These are phyloP conservation scores for Candida orba DNA, from an alignment of 805 yeast genomes.

Conservation along the genomic window DNA sequence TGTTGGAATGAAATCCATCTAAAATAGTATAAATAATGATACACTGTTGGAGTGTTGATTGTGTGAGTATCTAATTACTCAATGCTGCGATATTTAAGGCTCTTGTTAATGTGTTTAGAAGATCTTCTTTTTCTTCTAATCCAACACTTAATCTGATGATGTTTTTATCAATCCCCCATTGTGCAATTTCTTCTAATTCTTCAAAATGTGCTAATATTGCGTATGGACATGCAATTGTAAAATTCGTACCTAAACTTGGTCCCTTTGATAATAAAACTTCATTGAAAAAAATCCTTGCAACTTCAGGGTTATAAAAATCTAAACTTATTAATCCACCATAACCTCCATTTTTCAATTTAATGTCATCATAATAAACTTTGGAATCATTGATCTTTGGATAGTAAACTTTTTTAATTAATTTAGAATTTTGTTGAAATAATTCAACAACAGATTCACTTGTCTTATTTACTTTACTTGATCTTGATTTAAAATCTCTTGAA, in stretches of 20 bases:
- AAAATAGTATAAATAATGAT: not conserved
- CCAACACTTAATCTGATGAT: constrained; percentile 82
- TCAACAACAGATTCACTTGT: constrained; percentile 51
- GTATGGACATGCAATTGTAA: constrained; percentile 86
- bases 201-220: constrained; percentile 78
- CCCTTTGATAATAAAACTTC: constrained; percentile 69
- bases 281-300: constrained; percentile 72
- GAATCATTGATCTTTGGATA: constrained; percentile 60
- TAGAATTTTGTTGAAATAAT: constrained; percentile 35
- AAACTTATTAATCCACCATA: constrained; percentile 84
- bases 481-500: constrained; percentile 74
- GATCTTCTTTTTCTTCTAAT: constrained; percentile 59
- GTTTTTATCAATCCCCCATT: constrained; percentile 77
- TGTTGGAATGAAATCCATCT: constrained; percentile 5
- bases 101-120: constrained; percentile 24
- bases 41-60: constrained; percentile 10
- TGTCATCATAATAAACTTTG: constrained; percentile 58
- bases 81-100: constrained; percentile 19
- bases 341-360: constrained; percentile 68
- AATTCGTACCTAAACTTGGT: constrained; percentile 86
- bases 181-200: constrained; percentile 71
- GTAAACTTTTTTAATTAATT: constrained; percentile 52
- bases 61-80: not conserved
- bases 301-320: constrained; percentile 53
- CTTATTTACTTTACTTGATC: constrained; percentile 47